These are phyloP conservation scores for Papiliotrema laurentii DNA, from an alignment of 1,284 basidiomycete species.

Conservation along the genomic window DNA sequence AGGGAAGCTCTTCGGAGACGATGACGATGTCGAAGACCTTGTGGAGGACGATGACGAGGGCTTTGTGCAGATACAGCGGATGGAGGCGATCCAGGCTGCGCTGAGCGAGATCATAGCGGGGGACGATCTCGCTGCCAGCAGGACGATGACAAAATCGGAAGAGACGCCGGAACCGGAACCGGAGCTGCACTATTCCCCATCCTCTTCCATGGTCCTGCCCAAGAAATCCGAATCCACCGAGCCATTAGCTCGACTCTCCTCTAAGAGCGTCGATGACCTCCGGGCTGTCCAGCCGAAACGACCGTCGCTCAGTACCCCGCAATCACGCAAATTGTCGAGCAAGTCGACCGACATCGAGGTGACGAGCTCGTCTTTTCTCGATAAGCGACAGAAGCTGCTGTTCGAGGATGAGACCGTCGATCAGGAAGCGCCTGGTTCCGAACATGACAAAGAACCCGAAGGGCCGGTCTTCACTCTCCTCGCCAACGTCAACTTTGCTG, in stretches of 20 bases:
- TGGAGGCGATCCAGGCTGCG: constrained; percentile 91
- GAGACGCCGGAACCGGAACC: not conserved
- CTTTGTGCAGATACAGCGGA: constrained; percentile 62
- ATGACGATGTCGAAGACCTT: constrained; percentile 16
- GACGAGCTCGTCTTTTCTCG: constrained; percentile 3
- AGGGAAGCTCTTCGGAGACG: constrained; percentile 30
- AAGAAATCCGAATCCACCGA: constrained; percentile 6
- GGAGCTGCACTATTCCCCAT: constrained; percentile 11
- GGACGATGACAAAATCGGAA: not conserved
- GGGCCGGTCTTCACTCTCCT: constrained; percentile 70
- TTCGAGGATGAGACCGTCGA: constrained; percentile 42
- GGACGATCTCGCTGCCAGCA: constrained; percentile 55
- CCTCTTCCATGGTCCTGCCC: constrained; percentile 21
- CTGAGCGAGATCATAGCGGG: constrained; percentile 87
- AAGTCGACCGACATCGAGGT: not conserved
- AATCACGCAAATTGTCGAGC: constrained; percentile 9
- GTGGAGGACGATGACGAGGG: constrained; percentile 45
- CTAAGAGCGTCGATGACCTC: constrained; percentile 36
- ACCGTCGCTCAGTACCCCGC: constrained; percentile 7
- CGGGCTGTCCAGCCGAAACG: not conserved
- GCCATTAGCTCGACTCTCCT: constrained; percentile 15
- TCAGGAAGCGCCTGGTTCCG: constrained; percentile 2
- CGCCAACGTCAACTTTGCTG: constrained; percentile 77
- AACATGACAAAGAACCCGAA: constrained; percentile 32
- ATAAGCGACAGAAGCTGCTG: constrained; percentile 18